Evolutionary conservation across 225 moss, liverwort and hornwort species (phyloP).

Genomic region (Marchantia polymorpha): DNA sequence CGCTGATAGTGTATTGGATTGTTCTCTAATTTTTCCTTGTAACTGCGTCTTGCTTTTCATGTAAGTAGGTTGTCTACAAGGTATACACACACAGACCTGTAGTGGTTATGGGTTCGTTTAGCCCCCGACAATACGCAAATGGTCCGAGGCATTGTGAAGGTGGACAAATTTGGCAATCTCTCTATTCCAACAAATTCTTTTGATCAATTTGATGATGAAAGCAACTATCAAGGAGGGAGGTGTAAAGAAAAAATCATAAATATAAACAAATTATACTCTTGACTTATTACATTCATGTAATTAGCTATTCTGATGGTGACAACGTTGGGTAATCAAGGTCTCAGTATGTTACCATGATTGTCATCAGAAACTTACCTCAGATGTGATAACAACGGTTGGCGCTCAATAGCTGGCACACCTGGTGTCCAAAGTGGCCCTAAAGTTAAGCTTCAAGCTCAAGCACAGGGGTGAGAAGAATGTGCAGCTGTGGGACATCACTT

Average conservation of each 20-base stretch:
- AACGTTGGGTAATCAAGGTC: not conserved
- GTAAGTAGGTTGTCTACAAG: slow-evolving; percentile 37
- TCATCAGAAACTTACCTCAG: slow-evolving; percentile 27
- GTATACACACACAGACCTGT: slow-evolving; percentile 52
- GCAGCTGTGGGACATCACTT: not conserved
- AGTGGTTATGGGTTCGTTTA: slow-evolving; percentile 51
- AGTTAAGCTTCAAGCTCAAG: slow-evolving; percentile 24
- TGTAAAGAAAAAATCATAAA: too few relatives aligned
- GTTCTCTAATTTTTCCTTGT: not conserved
- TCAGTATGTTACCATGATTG: slow-evolving; percentile 8
- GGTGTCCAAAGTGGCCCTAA: slow-evolving; percentile 26
- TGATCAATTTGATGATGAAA: too few relatives aligned
- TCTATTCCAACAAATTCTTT: too few relatives aligned
- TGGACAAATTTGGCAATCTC: not conserved
- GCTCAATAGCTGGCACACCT: slow-evolving; percentile 32
- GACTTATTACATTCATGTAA: not conserved
- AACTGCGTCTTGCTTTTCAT: not conserved
- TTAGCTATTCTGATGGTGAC: not conserved
- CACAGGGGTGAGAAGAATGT: slow-evolving; percentile 18
- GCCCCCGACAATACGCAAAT: slow-evolving; percentile 41
- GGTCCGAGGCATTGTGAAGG: slow-evolving; percentile 14
- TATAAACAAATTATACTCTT: not conserved
- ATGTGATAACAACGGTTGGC: slow-evolving; percentile 49
- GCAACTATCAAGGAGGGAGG: too few relatives aligned
- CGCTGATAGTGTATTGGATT: not conserved